Conservation (phyloP, 2,329 filamentous ascomycete genomes). For the Chrysosphaeria jannelii region DNA sequence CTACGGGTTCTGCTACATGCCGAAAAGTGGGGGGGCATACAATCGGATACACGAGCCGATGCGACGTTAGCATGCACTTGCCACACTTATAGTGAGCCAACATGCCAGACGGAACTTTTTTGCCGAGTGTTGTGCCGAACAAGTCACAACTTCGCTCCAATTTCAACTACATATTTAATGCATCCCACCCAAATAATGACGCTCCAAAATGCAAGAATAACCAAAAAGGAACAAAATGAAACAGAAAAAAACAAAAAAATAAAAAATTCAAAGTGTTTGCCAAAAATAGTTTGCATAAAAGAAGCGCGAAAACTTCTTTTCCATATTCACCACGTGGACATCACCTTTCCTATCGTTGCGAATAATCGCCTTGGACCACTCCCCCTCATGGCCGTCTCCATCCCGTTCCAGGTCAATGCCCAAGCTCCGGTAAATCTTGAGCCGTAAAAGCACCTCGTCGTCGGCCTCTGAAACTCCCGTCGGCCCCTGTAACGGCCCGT, state of each 20-base stretch:
- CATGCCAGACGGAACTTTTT: too few species aligned
- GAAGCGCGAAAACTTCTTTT: conserved; percentile 67
- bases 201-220: neutral
- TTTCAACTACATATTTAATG: too few species aligned
- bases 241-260: conserved; percentile 1
- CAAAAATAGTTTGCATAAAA: conserved; percentile 95
- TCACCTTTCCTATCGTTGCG: conserved; percentile 67
- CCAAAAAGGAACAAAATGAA: neutral
- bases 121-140: too few species aligned
- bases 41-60: too few species aligned
- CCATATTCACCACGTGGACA: conserved; percentile 81
- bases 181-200: neutral
- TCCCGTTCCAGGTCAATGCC: conserved; percentile 69
- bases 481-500: conserved; percentile 18
- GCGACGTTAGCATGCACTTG: too few species aligned
- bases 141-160: too few species aligned
- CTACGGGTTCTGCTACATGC: too few species aligned
- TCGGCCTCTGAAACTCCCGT: conserved; percentile 8
- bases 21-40: too few species aligned
- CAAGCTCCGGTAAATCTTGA: conserved; percentile 74
- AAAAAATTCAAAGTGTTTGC: conserved; percentile 22
- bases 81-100: too few species aligned
- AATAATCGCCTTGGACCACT: conserved; percentile 64
- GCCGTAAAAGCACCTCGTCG: conserved; percentile 37
- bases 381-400: conserved; percentile 32